Base-by-base conservation (phyloP, 768 basidiomycete genomes). In the Podaxis sp. region DNA sequence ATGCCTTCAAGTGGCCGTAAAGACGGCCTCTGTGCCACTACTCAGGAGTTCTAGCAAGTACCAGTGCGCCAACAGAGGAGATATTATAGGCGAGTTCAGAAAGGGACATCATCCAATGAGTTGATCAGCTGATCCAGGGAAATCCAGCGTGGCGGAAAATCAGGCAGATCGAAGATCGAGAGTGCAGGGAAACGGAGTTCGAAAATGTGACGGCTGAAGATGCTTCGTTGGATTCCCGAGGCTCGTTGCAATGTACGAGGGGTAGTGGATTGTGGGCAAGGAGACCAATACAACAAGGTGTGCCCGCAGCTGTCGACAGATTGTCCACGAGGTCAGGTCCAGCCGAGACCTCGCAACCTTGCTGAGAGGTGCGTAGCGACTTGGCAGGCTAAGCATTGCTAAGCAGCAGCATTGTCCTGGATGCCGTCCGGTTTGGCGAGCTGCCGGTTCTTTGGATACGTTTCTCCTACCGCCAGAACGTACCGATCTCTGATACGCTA, bases 21-120 rank as follows among this genome's bases (percentile, higher is more conserved):
- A 92, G 93, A 67, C 90, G 92, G 59, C 83, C 58, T 85, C 82
- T 12, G 91, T 94, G 1, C 89, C 90, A 87, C 82, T 33, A 91
- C 80, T 15, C 68, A 74, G 78, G 73, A 0, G 86, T 88, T 57
- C 79, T 79, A 2, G 83, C 83, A 15, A 85, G 82, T 33, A 94
- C 82, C 75, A 91, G 77, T 5, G 87, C 89, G 69, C 93, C 91
- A 36, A 93, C 66, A 61, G 91, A 82, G 1, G 90, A 88, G 22
- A 82, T 67, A 11, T 29, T 29, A 29, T 29, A 90, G 63, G 47
- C 67, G 72, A 27, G 65, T 38, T 19, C 56, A 55, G 2, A 73
- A 66, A 17, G 53, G 51, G 15, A 74, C 69, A 3, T 56, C 67
- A 53, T 75, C 74, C 24, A 67, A 65, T n/a, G 69, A 66, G 47